Percentiles rank a stretch among this genome's conserved stretches.
Evolutionary conservation across 495 filamentous ascomycete genomes (phyloP).

Genomic region (Talaromyces adpressus): DNA sequence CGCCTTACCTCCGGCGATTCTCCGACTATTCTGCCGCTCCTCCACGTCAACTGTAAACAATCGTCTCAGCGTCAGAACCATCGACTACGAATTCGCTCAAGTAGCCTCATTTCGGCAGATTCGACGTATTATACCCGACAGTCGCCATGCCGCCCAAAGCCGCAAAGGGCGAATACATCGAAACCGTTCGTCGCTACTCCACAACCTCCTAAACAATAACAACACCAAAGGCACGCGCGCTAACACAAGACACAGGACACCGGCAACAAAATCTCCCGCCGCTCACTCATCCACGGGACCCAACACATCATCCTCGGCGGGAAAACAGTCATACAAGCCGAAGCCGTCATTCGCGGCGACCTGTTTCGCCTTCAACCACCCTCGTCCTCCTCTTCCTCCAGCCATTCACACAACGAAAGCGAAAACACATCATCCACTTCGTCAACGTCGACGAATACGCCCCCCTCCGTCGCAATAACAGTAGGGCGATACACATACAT

Average conservation of each 20-base stretch:
- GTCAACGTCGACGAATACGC: slow-evolving; percentile 17
- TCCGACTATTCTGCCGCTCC: not conserved
- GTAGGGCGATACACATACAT: slow-evolving; percentile 88
- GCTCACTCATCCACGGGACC: slow-evolving; percentile 81
- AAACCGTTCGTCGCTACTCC: slow-evolving; percentile 58
- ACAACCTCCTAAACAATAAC: not conserved
- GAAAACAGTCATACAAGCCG: slow-evolving; percentile 87
- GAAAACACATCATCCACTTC: slow-evolving; percentile 16
- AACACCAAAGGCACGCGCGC: not conserved
- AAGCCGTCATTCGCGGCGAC: slow-evolving; percentile 88
- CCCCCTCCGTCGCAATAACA: slow-evolving; percentile 53
- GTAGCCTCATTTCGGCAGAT: not conserved
- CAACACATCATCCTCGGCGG: slow-evolving; percentile 97
- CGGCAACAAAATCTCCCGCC: slow-evolving; percentile 95
- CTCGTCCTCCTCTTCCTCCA: slow-evolving; percentile 24
- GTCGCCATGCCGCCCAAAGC: slow-evolving; percentile 64
- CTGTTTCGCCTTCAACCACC: slow-evolving; percentile 52
- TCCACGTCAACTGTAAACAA: not conserved
- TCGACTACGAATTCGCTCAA: not conserved
- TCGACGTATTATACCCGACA: not conserved
- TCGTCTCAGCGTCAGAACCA: not conserved
- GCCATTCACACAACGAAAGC: slow-evolving; percentile 9
- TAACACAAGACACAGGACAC: slow-evolving; percentile 63
- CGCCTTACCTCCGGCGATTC: not conserved
- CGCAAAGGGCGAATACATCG: slow-evolving; percentile 86